These are phyloP conservation scores for Rhizopus sp. DNA, from an alignment of 371 early-diverging fungal species.

Conservation along the genomic window DNA sequence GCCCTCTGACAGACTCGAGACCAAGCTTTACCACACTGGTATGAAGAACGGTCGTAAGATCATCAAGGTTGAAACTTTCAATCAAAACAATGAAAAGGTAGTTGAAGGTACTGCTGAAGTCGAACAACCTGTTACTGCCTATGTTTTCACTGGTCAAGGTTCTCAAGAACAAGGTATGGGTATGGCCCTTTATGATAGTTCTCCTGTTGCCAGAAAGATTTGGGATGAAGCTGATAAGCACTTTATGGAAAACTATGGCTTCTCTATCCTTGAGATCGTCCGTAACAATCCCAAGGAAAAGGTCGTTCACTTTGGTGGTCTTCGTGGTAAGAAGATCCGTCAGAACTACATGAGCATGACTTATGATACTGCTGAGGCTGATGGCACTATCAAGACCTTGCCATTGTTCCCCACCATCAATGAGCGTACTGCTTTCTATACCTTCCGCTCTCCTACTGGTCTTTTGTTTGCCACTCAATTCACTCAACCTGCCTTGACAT, in stretches of 20 bases:
- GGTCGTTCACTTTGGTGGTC: conserved; percentile 95
- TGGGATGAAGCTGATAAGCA: conserved; percentile 95
- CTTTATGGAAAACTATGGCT: conserved; percentile 86
- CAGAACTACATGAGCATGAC: conserved; percentile 90
- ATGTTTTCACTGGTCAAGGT: conserved; percentile 97
- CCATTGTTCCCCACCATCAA: conserved; percentile 92
- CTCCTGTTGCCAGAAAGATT: conserved; percentile 81
- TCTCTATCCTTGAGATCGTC: conserved; percentile 95
- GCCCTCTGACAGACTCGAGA: conserved; percentile 84
- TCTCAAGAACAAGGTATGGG: conserved; percentile 97
- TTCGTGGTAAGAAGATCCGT: conserved; percentile 89
- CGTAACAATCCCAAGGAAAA: conserved; percentile 84
- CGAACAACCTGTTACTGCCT: conserved; percentile 89
- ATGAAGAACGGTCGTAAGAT: conserved; percentile 97
- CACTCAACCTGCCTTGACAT: conserved; percentile 90
- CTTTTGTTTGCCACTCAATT: conserved; percentile 95
- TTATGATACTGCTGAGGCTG: conserved; percentile 80
- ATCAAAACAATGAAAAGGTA: conserved; percentile 86
- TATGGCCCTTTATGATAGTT: conserved; percentile 89
- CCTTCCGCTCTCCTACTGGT: conserved; percentile 91
- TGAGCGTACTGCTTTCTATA: conserved; percentile 80
- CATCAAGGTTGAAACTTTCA: conserved; percentile 90
- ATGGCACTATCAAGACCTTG: conserved; percentile 72
- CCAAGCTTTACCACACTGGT: conserved; percentile 91
- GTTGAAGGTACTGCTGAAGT: conserved; percentile 93